Base-by-base conservation (phyloP, 331 rosid species). In the Pyracantha coccinea region DNA sequence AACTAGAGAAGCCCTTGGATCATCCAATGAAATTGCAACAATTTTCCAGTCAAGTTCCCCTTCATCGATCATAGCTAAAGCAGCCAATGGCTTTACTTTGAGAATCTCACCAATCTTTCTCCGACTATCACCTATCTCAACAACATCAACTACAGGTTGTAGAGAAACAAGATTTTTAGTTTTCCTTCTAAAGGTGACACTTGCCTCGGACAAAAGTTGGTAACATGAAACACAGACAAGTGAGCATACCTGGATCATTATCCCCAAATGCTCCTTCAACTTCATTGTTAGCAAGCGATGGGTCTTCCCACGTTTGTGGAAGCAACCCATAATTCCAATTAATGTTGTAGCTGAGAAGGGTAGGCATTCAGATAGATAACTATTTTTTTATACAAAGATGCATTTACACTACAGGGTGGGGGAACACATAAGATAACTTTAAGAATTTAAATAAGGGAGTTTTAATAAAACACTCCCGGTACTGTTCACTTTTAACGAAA, bases 231-330 rank as follows among this genome's bases (percentile, higher is more conserved):
- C 15, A n/a, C 7, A 53, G 41, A 27, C 19, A 71, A 24, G 38
- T 53, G 33, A 71, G 45, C 47, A 77, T 78, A 90, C 99, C 96
- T 54, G 99, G 99, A 82, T 95, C 99, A 60, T 95, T 95, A 83
- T 95, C 99, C 60, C 99, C 99, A 28, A 92, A 86, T 83, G 99
- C 97, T 64, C 97, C 97, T 47, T 89, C 98, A 82, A 95, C 90
- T 83, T 95, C 98, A 72, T 83, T n/a, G 79, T 95, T 95, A 58
- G 97, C 93, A n/a, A 80, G 73, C 44, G 97, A 82, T 71, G 99
- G 99, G 82, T 95, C 99, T 89, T 95, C 99, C 99, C 99, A 95
- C 62, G 99, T 95, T 88, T 95, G 99, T 69, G 99, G 99, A 77
- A 95, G 97, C 83, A 95, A 86, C 71, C 99, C 99, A 65, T 95